Conservation (phyloP, 2,329 filamentous ascomycete species). For the Gnomoniopsis smithogilvyi region DNA sequence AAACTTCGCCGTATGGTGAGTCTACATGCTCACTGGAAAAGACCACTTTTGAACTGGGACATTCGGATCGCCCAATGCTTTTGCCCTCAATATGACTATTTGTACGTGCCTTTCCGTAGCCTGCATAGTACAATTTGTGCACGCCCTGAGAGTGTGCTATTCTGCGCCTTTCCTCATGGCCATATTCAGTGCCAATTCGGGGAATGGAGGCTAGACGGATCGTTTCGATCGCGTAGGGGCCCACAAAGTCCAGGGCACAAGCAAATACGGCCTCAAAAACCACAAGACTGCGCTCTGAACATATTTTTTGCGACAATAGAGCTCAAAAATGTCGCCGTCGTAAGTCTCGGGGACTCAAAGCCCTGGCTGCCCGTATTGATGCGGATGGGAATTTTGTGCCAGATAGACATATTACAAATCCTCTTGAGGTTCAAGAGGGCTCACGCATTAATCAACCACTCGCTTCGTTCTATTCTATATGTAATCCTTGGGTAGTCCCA, state of each 20-base stretch:
- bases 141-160: neutral
- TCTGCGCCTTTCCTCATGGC: neutral
- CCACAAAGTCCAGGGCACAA: neutral
- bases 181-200: neutral
- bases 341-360: neutral
- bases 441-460: no score
- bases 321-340: neutral
- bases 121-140: neutral
- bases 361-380: neutral
- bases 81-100: no score
- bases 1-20: slow-evolving; percentile 1
- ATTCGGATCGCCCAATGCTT: no score
- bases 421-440: neutral
- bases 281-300: neutral
- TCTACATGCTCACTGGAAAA: neutral
- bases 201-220: neutral
- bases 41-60: neutral
- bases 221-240: neutral
- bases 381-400: no score
- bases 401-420: no score
- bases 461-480: no score
- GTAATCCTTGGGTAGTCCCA: no score
- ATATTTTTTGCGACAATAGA: neutral
- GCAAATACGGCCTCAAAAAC: neutral
- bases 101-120: neutral